A percentile compares a stretch with the other conserved stretches of the same genome.
phyloP scores from a whole-genome alignment of 2,329 filamentous ascomycete genomes.

The Geosmithia putterillii region DNA sequence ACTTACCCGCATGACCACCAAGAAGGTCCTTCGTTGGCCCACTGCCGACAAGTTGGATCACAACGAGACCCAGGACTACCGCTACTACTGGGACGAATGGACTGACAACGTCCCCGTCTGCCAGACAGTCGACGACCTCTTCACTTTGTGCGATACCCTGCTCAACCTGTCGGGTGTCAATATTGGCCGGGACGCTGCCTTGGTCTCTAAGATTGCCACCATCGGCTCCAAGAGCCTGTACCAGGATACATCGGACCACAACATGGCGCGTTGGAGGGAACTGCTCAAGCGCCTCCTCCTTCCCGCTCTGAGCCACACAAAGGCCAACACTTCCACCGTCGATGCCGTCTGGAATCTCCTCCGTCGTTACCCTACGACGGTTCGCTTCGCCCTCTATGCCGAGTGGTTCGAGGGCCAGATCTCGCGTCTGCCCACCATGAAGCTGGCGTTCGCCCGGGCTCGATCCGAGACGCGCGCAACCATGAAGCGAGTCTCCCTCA shows the following conservation, averaged over 20 bases:
- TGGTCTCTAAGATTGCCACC: constrained; percentile 72
- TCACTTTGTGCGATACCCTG: constrained; percentile 73
- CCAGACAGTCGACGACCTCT: constrained; percentile 81
- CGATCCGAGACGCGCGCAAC: constrained; percentile 70
- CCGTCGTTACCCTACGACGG: constrained; percentile 61
- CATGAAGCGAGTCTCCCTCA: constrained; percentile 80
- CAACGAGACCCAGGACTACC: constrained; percentile 67
- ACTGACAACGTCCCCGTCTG: constrained; percentile 85
- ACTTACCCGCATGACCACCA: constrained; percentile 43
- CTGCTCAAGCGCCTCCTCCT: constrained; percentile 76
- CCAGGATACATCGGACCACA: constrained; percentile 57
- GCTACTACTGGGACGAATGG: constrained; percentile 98
- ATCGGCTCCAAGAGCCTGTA: constrained; percentile 69
- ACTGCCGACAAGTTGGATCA: constrained; percentile 67
- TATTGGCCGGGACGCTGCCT: constrained; percentile 69
- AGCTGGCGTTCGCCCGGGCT: constrained; percentile 64
- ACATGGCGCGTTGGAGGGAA: constrained; percentile 70
- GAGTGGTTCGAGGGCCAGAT: constrained; percentile 81
- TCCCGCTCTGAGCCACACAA: constrained; percentile 76
- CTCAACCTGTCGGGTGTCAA: constrained; percentile 79
- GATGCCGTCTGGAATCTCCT: constrained; percentile 81
- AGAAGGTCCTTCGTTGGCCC: constrained; percentile 69
- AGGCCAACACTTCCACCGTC: constrained; percentile 70
- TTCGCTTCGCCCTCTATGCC: constrained; percentile 78
- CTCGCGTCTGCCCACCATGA: constrained; percentile 66